Evolutionary conservation across 495 filamentous ascomycete genomes (phyloP).

Genomic region (Bombardia bombarda): DNA sequence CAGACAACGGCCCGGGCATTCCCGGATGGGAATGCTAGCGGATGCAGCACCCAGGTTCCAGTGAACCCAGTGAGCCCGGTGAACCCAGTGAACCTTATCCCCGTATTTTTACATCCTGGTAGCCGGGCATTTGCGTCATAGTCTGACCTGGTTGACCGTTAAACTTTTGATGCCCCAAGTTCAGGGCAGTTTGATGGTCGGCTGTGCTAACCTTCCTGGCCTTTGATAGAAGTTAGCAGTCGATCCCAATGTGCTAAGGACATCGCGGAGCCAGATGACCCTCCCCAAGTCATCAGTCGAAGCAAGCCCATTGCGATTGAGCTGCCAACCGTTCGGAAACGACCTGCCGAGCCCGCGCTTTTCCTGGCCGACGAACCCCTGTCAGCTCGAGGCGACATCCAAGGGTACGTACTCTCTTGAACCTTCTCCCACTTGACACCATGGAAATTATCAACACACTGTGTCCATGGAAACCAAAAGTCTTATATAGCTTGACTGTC

Average conservation of each 20-base stretch:
- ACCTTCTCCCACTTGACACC: constrained; percentile 1
- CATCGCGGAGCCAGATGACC: not conserved
- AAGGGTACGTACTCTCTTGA: constrained; percentile 31
- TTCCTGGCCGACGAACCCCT: constrained; percentile 33
- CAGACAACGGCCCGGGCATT: too few relatives aligned
- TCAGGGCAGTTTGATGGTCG: not conserved
- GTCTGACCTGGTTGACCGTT: too few relatives aligned
- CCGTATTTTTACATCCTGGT: too few relatives aligned
- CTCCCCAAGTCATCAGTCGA: constrained; percentile 1
- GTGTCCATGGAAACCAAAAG: not conserved
- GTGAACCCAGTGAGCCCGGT: too few relatives aligned
- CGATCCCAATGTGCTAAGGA: not conserved
- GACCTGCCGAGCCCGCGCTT: constrained; percentile 26
- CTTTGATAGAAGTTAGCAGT: not conserved
- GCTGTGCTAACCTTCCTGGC: not conserved
- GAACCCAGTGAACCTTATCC: too few relatives aligned
- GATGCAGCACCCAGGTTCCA: too few relatives aligned
- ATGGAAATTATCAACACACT: not conserved
- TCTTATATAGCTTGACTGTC: not conserved
- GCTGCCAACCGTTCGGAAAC: constrained; percentile 23
- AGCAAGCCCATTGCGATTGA: constrained; percentile 42
- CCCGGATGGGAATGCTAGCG: not conserved
- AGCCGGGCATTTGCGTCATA: too few relatives aligned
- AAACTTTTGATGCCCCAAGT: too few relatives aligned
- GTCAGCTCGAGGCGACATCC: constrained; percentile 42